A percentile compares a stretch with the other conserved stretches of the same genome.
phyloP scores from a whole-genome alignment of 768 basidiomycete species.

The Rhizopogon roseolus region DNA sequence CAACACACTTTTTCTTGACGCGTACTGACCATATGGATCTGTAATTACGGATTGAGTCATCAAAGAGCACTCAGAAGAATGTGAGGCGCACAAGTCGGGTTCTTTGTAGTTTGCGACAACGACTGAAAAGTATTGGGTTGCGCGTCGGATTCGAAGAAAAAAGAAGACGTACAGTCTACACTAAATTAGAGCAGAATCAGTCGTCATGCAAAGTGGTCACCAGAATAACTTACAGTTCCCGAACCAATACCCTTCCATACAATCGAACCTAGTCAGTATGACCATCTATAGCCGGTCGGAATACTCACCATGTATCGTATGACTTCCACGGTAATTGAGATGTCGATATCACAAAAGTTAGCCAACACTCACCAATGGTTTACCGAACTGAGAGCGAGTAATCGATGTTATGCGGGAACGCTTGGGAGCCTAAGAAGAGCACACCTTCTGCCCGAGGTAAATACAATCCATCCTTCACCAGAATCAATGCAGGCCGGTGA shows the following conservation, averaged over 20 bases:
- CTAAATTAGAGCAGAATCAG: slow-evolving; percentile 28
- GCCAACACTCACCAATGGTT: slow-evolving; percentile 54
- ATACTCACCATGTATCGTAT: slow-evolving; percentile 56
- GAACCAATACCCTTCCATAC: slow-evolving; percentile 54
- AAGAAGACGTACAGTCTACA: slow-evolving; percentile 58
- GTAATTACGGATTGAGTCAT: slow-evolving; percentile 5
- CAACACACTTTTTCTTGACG: slow-evolving; percentile 18
- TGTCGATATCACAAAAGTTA: background rate
- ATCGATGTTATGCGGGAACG: background rate
- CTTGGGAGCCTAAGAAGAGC: slow-evolving; percentile 3
- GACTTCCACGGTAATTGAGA: slow-evolving; percentile 25
- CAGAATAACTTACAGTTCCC: slow-evolving; percentile 59
- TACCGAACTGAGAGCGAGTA: slow-evolving; percentile 51
- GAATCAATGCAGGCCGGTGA: background rate
- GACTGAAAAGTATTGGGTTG: slow-evolving; percentile 31
- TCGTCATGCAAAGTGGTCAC: background rate
- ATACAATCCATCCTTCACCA: slow-evolving; percentile 84
- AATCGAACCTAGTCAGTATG: slow-evolving; percentile 2
- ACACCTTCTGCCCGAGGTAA: slow-evolving; percentile 89
- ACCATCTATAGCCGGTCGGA: background rate
- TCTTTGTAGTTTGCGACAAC: slow-evolving; percentile 70
- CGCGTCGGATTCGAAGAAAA: background rate
- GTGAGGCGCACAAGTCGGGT: slow-evolving; percentile 67
- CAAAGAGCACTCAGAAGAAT: background rate
- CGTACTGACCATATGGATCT: slow-evolving; percentile 78